Percentiles rank a stretch among this genome's conserved stretches.
Evolutionary conservation across 1,284 basidiomycete species (phyloP).

Genomic region (Sanguinoderma infundibulare): DNA sequence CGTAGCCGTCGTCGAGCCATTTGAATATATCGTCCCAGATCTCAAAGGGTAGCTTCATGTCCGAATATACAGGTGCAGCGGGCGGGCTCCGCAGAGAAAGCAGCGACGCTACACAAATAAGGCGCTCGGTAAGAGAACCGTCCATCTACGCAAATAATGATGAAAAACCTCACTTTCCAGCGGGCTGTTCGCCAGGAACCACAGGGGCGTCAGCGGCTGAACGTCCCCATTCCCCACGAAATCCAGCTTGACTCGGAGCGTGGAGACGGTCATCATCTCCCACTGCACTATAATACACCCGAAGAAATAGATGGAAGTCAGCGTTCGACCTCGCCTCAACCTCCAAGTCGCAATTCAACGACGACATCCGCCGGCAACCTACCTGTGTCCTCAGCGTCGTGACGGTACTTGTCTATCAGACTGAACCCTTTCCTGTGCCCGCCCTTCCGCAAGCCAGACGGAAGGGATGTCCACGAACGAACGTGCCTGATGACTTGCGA

Average conservation of each 20-base stretch:
- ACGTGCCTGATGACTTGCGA: conserved; percentile 2
- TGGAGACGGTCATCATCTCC: conserved; percentile 3
- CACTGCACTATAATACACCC: conserved; percentile 3
- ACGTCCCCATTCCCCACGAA: neutral
- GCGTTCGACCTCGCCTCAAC: neutral
- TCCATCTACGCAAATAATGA: too few relatives aligned
- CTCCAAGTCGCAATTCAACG: neutral
- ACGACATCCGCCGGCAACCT: neutral
- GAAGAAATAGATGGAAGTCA: neutral
- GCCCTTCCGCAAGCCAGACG: conserved; percentile 1
- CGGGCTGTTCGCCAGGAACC: neutral
- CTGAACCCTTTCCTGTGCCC: conserved; percentile 1
- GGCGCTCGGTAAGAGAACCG: neutral
- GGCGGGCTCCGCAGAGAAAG: neutral
- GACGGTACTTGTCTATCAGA: conserved; percentile 1
- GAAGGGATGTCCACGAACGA: conserved; percentile 3
- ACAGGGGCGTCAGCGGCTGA: neutral
- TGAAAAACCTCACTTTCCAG: neutral
- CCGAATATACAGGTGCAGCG: neutral
- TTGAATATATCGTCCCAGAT: conserved; percentile 6
- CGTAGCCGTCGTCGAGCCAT: conserved; percentile 11
- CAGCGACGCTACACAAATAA: neutral
- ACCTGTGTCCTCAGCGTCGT: neutral
- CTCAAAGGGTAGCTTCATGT: conserved; percentile 13
- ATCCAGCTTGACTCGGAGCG: neutral